Evolutionary conservation across 805 yeast species (phyloP), one percentile per base, ranked within the genome.

Genomic region (Nakazawaea anatomiae): DNA sequence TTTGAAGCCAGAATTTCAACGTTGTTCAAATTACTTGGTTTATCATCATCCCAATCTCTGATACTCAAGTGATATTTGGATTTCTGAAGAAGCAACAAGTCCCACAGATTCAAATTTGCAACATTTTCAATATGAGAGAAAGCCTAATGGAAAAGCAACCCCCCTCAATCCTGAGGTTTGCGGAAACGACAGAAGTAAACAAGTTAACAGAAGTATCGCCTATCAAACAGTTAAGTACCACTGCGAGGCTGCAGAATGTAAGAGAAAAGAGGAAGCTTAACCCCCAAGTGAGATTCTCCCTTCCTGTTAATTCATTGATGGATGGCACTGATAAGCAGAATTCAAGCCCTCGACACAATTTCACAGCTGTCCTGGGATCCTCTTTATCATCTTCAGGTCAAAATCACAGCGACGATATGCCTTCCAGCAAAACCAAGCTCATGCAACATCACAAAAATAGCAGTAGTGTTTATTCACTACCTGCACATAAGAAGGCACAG

Each of bases 281-380:
- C 18, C 41, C 47, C 10, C 44, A 44, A 34, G 52, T 49, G 12
- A 39, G 52, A 39, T 49, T 49, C 30, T 49, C 52, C 4, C 28
- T 49, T 8, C 52, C 52, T 31, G 36, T 27, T 6, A 49, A 49
- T 39, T 25, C 27, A 2, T 18, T 49, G 18, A 28, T 39, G 10
- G 28, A 29, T 10, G 18, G 6, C 31, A n/a, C 35, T 5, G 42
- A 34, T 18, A 31, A 42, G 32, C 30, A 9, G 31, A 28, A 4
- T 25, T 14, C 27, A 18, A 5, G 10, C 14, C 41, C 12, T 10
- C 25, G 25, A 18, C 25, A 18, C 25, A 18, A 18, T 18, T 18
- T 18, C 25, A 18, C 25, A 18, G 25, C 25, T 18, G 25, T 18
- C 3, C 25, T 18, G 25, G 25, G 25, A 18, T 18, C 25, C 25